Base-by-base conservation (phyloP, 805 yeast genomes). In the Saccharomycopsis sp. region DNA sequence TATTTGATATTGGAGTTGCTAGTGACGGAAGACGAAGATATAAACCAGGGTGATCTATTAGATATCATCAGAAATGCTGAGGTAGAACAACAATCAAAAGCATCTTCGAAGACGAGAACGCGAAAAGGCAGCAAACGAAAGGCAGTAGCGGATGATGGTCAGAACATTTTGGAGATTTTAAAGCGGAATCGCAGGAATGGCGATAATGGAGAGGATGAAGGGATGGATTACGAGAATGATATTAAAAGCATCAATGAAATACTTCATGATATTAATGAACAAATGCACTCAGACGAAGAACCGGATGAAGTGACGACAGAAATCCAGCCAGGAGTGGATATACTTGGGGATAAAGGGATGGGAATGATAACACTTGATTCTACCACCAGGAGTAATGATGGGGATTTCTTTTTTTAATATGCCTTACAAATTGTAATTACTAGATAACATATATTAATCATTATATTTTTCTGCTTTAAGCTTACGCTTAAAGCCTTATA, bases 161-260 rank as follows among this genome's bases (percentile, higher is more conserved):
- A 23, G 8, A 34, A 55, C 23, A 35, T 58, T 47, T 19, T 58
- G 3, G 55, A 56, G 8, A 47, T 38, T 47, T 58, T 50, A 47
- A 44, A 20, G 41, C 42, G 29, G 34, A 65, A 50, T 69, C 67
- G 42, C 67, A 64, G 17, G 19, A 63, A 53, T 17, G 67, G 63
- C 3, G 67, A 58, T 3, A 50, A 8, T 17, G 61, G 51, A 34
- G 58, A 52, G 20, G 63, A 47, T 15, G 60, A 50, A 12, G 61
- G 57, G 42, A 47, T 52, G 53, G 15, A 35, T 25, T 17, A 65
- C 3, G 63, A 61, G 12, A 63, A 61, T 29, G 67, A 58, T 9
- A 65, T 62, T 20, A 62, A 64, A 49, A 65, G 60, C 53, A 61
- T 60, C 65, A 56, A 66, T 53, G 71, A 70, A 54, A 73, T 78